A percentile compares a stretch with the other conserved stretches of the same genome.
phyloP scores from a whole-genome alignment of 2,329 filamentous ascomycete genomes.

The Alternaria sp. region DNA sequence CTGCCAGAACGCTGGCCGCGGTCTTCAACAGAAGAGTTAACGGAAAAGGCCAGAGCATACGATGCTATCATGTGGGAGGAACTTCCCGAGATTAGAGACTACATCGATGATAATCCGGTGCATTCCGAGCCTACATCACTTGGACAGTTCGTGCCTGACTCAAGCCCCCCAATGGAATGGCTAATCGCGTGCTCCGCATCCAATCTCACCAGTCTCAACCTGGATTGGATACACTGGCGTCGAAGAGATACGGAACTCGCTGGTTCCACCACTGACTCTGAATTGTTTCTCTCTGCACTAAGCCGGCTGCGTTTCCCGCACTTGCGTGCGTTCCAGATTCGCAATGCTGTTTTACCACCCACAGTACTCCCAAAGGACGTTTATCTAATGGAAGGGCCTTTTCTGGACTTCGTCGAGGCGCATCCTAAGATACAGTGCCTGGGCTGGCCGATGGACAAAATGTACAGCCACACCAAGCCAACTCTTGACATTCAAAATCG shows the following conservation, averaged over 20 bases:
- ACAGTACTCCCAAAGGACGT: constrained; percentile 46
- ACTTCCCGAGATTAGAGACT: constrained; percentile 32
- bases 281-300: constrained; percentile 30
- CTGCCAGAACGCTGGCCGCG: constrained; percentile 5
- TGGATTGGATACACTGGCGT: constrained; percentile 47
- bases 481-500: constrained; percentile 32
- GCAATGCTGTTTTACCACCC: constrained; percentile 51
- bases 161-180: constrained; percentile 22
- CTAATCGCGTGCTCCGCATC: constrained; percentile 26
- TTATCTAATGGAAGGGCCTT: constrained; percentile 47
- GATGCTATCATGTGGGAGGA: constrained; percentile 37
- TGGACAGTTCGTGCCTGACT: not conserved
- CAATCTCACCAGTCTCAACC: constrained; percentile 41
- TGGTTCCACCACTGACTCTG: constrained; percentile 10
- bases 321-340: constrained; percentile 54
- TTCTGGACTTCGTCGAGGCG: constrained; percentile 53
- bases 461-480: constrained; percentile 46
- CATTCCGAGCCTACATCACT: not conserved
- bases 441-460: constrained; percentile 55
- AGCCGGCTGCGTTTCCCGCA: constrained; percentile 51
- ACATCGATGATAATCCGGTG: constrained; percentile 21
- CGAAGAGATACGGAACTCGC: constrained; percentile 18
- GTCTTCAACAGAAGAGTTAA: constrained; percentile 17
- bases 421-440: constrained; percentile 53
- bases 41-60: constrained; percentile 23